Base-by-base conservation (phyloP, 805 yeast genomes). In the Jamesozyma piceae region DNA sequence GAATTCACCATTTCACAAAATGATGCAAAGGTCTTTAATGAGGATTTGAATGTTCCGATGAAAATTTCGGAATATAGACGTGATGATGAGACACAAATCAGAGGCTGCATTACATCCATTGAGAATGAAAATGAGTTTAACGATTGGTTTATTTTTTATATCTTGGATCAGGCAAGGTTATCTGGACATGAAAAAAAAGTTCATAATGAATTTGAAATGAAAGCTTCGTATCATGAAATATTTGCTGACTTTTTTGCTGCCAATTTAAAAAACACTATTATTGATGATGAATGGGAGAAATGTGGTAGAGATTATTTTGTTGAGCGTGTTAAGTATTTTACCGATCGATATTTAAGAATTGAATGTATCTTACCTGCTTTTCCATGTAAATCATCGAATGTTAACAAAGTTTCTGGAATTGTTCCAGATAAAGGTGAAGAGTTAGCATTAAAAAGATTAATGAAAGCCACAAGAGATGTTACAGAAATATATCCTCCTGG, bases 301-400 rank as follows among this genome's bases (percentile, higher is more conserved):
- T 67, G 66, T 8, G 80, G 80, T 2, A 60, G 67, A 37, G 65
- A 54, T 0, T 60, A 63, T 35, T 77, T 77, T 48, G 54, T 66
- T 9, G 57, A 63, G 22, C 66, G 64, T 41, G 68, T 71, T 4
- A 61, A 63, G 24, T 74, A 69, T 52, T 77, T 73, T 52, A 74
- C 78, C 20, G 64, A 70, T 33, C 66, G 77, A 53, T 61, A 65
- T 47, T 42, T 68, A 26, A 68, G 67, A 32, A 66, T 77, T 46
- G 78, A 76, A 55, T 74, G 77, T 13, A 78, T 76, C 8, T 60
- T 77, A 39, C 82, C 82, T 5, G 82, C 82, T 0, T 77, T 77
- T 47, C 82, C 82, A 9, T 77, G 82, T 51, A 77, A 77, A 53
- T 73, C 80, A 0, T 75, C 80, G n/a, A 77, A 77, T 49, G 43